phyloP scores from a whole-genome alignment of 495 filamentous ascomycete species.

The Chaetomium fimeti region DNA sequence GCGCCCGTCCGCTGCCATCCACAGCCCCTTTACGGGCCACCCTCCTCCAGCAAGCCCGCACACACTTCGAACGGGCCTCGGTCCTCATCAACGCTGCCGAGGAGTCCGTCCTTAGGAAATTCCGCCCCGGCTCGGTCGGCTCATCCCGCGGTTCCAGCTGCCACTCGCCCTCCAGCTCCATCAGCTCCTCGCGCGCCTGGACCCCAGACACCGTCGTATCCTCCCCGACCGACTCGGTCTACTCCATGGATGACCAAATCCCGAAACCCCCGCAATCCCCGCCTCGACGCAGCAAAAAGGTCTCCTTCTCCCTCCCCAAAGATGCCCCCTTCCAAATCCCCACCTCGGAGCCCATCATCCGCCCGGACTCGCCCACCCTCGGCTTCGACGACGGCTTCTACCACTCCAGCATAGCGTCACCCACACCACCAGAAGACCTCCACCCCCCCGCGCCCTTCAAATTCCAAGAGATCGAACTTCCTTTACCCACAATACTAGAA shows the following conservation, averaged over 20 bases:
- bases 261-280: slow-evolving; percentile 27
- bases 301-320: slow-evolving; percentile 50
- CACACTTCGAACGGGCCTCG: slow-evolving; percentile 48
- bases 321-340: slow-evolving; percentile 28
- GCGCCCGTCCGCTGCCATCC: slow-evolving; percentile 47
- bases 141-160: slow-evolving; percentile 43
- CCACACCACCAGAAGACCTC: slow-evolving; percentile 22
- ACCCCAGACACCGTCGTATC: slow-evolving; percentile 42
- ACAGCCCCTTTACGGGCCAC: slow-evolving; percentile 45
- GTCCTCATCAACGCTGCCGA: slow-evolving; percentile 42
- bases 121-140: slow-evolving; percentile 36
- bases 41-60: slow-evolving; percentile 49
- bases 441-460: slow-evolving; percentile 6
- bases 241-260: slow-evolving; percentile 40
- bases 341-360: slow-evolving; percentile 42
- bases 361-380: slow-evolving; percentile 48
- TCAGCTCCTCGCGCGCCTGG: slow-evolving; percentile 48
- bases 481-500: slow-evolving; percentile 27
- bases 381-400: slow-evolving; percentile 45
- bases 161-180: slow-evolving; percentile 46
- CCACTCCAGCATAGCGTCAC: slow-evolving; percentile 19
- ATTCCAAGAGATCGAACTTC: slow-evolving; percentile 33
- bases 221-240: slow-evolving; percentile 46
- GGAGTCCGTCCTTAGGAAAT: slow-evolving; percentile 35
- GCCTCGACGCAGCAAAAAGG: slow-evolving; percentile 48